These are phyloP conservation scores for Cladosporium sp. DNA, from an alignment of 2,329 filamentous ascomycete genomes.

Conservation along the genomic window DNA sequence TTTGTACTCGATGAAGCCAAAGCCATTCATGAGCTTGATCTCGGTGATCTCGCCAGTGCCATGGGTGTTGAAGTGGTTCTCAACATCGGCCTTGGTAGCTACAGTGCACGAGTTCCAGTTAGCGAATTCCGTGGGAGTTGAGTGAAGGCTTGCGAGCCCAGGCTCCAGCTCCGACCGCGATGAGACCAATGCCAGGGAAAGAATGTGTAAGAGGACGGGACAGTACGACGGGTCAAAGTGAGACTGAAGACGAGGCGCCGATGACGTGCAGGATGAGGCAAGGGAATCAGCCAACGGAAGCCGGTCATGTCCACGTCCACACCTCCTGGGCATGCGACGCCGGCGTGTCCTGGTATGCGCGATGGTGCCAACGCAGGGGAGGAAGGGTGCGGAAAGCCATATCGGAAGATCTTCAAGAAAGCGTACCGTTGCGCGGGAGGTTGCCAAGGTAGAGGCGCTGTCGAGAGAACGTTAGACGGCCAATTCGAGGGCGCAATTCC, in stretches of 20 bases:
- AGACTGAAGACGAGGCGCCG: slow-evolving; percentile 8
- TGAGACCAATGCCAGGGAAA: slow-evolving; percentile 6
- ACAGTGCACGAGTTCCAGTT: slow-evolving; percentile 41
- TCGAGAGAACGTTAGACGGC: slow-evolving; percentile 7
- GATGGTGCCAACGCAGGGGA: slow-evolving; percentile 12
- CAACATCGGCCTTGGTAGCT: slow-evolving; percentile 96
- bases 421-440: slow-evolving; percentile 88
- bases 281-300: neutral
- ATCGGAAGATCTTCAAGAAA: slow-evolving; percentile 16
- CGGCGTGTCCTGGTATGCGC: slow-evolving; percentile 11
- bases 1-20: slow-evolving; percentile 99
- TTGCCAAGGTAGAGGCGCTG: slow-evolving; percentile 81
- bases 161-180: slow-evolving; percentile 12
- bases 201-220: neutral
- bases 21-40: slow-evolving; percentile 99
- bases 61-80: slow-evolving; percentile 91
- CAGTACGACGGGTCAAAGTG: slow-evolving; percentile 2
- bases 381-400: slow-evolving; percentile 2
- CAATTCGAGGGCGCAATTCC: neutral
- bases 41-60: slow-evolving; percentile 96
- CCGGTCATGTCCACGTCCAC: slow-evolving; percentile 11
- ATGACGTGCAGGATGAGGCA: slow-evolving; percentile 5
- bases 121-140: slow-evolving; percentile 29
- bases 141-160: slow-evolving; percentile 1
- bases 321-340: slow-evolving; percentile 9